Evolutionary conservation across 441 rosid species (phyloP), one percentile per base, ranked within the genome.

Genomic region (Gossypium davidsonii): DNA sequence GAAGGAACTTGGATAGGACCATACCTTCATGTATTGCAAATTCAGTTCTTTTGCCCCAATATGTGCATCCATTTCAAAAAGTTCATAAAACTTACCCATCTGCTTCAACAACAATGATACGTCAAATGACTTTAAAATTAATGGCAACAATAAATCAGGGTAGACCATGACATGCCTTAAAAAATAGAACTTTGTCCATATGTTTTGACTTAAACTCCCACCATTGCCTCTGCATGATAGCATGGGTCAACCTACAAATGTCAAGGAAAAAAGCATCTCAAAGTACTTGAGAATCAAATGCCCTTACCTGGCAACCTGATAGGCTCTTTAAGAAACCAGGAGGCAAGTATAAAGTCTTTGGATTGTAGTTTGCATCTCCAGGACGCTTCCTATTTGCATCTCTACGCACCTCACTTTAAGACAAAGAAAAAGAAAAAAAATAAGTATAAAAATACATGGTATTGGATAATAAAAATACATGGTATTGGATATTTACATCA

Each of bases 1-100:
- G 14, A 58, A 65, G 39, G 46, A 14, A 70, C 25, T 49, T 18
- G 74, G 73, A 79, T 26, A 69, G 78, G 71, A 14, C 44, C 73
- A 34, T 86, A 96, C 99, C 99, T 87, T 96, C 99, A 96, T 96
- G 79, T 96, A 96, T 74, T 93, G 99, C 84, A 96, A 78, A 84
- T 86, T 89, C 78, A 96, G 90, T 82, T 96, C 99, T 83, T 87
- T 93, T 62, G 93, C 93, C 75, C 98, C 99, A 42, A 91, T 80
- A 79, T 93, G 99, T 14, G 99, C 99, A 82, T 96, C 99, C 99
- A 96, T 93, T 86, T 96, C 98, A 83, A 91, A 96, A 79, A 96
- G 97, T 75, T 96, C 99, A 76, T 93, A 96, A 79, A 96, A 96
- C 72, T 96, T 96, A 49, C 99, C 99, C 99, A 96, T 96, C 99